Percentiles rank a stretch among this genome's conserved stretches.
Evolutionary conservation across 306 rosid genomes (phyloP).

Genomic region (Delonix regia): DNA sequence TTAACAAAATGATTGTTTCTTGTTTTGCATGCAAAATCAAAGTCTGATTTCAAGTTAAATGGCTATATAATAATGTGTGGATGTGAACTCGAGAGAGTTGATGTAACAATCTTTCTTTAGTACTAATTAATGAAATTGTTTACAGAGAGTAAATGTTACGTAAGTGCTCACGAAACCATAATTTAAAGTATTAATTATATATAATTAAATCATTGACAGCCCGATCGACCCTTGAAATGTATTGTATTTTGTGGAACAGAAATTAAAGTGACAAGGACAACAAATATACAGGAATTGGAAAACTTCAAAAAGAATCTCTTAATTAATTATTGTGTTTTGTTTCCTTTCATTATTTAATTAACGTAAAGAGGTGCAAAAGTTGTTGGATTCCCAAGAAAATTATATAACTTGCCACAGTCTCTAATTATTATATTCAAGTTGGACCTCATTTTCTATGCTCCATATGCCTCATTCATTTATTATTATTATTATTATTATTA

Average conservation of each 20-base stretch:
- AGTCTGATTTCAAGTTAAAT: too few species aligned
- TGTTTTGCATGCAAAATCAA: neutral
- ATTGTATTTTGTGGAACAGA: conserved; percentile 37
- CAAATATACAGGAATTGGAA: conserved; percentile 12
- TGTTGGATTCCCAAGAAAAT: conserved; percentile 43
- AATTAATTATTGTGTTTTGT: conserved; percentile 31
- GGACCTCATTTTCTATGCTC: neutral
- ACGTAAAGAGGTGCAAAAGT: conserved; percentile 27
- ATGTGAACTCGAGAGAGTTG: neutral
- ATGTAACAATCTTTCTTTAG: neutral
- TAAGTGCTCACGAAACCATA: conserved; percentile 44
- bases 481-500: too few species aligned
- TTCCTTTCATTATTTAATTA: conserved; percentile 30
- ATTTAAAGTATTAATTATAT: conserved; percentile 12
- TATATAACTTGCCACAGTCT: conserved; percentile 29
- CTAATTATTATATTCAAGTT: conserved; percentile 3
- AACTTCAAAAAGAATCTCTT: conserved; percentile 2
- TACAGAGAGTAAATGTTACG: conserved; percentile 19
- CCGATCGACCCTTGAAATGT: conserved; percentile 45
- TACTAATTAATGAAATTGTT: neutral
- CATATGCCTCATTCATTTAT: too few species aligned
- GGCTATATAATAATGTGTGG: neutral
- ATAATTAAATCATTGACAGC: conserved; percentile 50
- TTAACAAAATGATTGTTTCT: too few species aligned
- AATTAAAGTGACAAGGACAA: conserved; percentile 35